Evolutionary conservation across 768 basidiomycete species (phyloP).

Genomic region (Pulveroboletus sp.): DNA sequence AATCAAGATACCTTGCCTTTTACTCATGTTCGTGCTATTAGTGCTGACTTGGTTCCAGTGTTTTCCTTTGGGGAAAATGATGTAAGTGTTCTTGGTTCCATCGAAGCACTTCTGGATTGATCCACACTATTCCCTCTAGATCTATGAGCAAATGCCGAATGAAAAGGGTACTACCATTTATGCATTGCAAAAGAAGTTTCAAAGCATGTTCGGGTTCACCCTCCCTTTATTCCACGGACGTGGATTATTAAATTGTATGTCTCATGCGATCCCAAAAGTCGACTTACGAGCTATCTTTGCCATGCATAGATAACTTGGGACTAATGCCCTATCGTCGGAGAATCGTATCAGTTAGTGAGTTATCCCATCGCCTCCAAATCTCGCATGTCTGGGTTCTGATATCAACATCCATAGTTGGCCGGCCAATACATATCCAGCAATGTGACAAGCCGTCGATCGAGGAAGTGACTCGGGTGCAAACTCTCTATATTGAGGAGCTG

Average conservation of each 20-base stretch:
- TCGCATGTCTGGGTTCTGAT: not conserved
- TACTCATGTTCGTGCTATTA: constrained; percentile 27
- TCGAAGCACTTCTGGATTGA: not conserved
- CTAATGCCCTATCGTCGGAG: constrained; percentile 93
- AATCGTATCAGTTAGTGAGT: constrained; percentile 96
- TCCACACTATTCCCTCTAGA: constrained; percentile 45
- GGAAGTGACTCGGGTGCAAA: constrained; percentile 75
- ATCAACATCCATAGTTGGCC: constrained; percentile 59
- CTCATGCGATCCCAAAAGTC: not conserved
- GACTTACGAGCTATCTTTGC: not conserved
- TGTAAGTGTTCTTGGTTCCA: constrained; percentile 43
- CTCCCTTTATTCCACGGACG: constrained; percentile 96
- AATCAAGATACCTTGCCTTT: not conserved
- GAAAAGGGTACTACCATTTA: constrained; percentile 88
- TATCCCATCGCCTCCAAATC: not conserved
- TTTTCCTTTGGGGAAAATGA: constrained; percentile 99
- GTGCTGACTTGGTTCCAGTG: constrained; percentile 94
- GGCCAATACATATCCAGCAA: constrained; percentile 78
- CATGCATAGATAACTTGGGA: constrained; percentile 78
- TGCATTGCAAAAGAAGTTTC: constrained; percentile 86
- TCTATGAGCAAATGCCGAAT: constrained; percentile 96
- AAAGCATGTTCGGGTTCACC: constrained; percentile 91
- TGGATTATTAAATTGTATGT: constrained; percentile 88
- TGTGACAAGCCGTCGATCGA: constrained; percentile 81
- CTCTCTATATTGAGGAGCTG: constrained; percentile 88